Base-by-base conservation (phyloP, 1,139 yeast genomes). In the Yamadazyma epiphylla region DNA sequence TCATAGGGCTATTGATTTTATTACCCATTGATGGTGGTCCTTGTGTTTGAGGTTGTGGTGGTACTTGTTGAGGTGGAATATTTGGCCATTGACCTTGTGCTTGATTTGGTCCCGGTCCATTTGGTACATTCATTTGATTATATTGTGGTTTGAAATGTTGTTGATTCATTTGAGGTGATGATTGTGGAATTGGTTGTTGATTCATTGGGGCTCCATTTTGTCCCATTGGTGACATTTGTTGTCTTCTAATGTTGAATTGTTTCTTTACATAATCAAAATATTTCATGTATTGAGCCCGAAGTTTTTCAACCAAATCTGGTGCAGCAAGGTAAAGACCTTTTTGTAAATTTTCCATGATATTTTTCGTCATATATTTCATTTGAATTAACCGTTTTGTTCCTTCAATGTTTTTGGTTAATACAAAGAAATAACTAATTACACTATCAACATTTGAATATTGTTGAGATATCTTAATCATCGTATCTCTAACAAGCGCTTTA, bases 321-420 rank as follows among this genome's bases (percentile, higher is more conserved):
- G 74, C 70, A 9, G 91, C 80, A 53, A 81, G 64, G 55, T 73
- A 80, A 34, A 73, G 55, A 23, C 84, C 78, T 54, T 77, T 64
- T 46, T 76, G 70, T 52, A 82, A 57, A 41, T 74, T 77, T 31
- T 85, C 94, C 49, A 80, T 61, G 38, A 86, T 83, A 50, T 80
- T 82, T 46, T 78, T 80, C 26, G 86, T 77, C 82, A 86, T 81
- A 39, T 77, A 70, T 54, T 86, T 80, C 70, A 85, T 77, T 51
- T 84, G 91, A 37, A 87, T 68, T 39, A 87, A 70, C 40, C 85
- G 73, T 46, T 77, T 77, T 1, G 95, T 82, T 5, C 86, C 89
- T 33, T 78, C 86, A 27, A 70, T 72, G 50, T 82, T 84, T 45
- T 80, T 75, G 1, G 94, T 81, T 34, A 86, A 65, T 37, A 81